phyloP scores from a whole-genome alignment of 208 protist species.

The Acanthamoeba royreba region DNA sequence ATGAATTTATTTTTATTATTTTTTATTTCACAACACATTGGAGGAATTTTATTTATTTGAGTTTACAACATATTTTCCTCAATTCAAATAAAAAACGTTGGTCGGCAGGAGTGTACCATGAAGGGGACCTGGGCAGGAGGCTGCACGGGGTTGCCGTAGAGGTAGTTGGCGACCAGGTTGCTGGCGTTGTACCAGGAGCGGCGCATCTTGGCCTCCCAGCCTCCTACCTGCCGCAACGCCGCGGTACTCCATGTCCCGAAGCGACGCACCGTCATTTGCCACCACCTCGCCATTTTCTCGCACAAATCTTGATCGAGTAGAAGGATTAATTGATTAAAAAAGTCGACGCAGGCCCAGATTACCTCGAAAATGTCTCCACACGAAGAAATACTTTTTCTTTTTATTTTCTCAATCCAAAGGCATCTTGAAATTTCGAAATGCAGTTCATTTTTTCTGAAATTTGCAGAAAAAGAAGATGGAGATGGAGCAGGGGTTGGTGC shows the following conservation, averaged over 20 bases:
- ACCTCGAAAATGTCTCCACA: too few species aligned
- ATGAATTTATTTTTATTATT: too few species aligned
- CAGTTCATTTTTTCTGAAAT: too few species aligned
- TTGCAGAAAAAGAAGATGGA: constrained; percentile 38
- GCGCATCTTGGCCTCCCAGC: background rate
- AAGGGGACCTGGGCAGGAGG: background rate
- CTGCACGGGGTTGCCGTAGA: background rate
- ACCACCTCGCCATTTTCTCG: background rate
- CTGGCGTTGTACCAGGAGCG: background rate
- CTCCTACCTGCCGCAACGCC: background rate
- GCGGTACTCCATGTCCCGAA: background rate
- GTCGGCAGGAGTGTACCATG: too few species aligned
- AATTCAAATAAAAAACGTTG: background rate
- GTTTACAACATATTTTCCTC: background rate
- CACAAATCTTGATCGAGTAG: too few species aligned
- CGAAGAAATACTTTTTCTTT: too few species aligned
- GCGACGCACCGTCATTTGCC: background rate
- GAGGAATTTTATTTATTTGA: background rate
- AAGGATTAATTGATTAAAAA: too few species aligned
- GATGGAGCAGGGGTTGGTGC: background rate
- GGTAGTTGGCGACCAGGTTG: background rate
- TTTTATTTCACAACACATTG: too few species aligned
- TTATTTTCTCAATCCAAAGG: too few species aligned
- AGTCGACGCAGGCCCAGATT: too few species aligned
- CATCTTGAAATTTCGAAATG: too few species aligned